phyloP scores from a whole-genome alignment of 2,329 filamentous ascomycete genomes.

The Aspergillus carbonarius region DNA sequence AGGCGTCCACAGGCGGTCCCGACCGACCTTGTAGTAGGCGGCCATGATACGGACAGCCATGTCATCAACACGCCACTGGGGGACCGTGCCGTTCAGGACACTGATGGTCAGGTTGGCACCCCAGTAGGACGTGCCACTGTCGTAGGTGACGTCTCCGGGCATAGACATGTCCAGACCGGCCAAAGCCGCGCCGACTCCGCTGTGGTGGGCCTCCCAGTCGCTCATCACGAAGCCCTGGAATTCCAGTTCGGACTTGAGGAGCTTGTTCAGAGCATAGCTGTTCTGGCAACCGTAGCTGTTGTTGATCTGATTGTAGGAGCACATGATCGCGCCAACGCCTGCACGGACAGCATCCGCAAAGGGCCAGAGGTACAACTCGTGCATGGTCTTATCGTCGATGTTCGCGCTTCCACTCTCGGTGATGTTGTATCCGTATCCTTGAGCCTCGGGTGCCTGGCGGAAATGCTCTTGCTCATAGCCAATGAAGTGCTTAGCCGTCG shows the following conservation, averaged over 20 bases:
- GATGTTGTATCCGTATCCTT: conserved; percentile 62
- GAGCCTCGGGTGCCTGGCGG: conserved; percentile 62
- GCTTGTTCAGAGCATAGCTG: conserved; percentile 57
- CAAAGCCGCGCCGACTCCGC: conserved; percentile 64
- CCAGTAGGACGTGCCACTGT: conserved; percentile 72
- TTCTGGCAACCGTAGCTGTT: conserved; percentile 68
- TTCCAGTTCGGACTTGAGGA: conserved; percentile 71
- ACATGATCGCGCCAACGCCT: conserved; percentile 68
- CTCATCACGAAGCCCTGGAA: conserved; percentile 70
- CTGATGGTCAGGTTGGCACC: conserved; percentile 84
- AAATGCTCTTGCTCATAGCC: conserved; percentile 73
- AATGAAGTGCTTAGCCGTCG: conserved; percentile 76
- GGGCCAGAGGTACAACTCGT: conserved; percentile 65
- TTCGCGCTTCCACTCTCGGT: conserved; percentile 61
- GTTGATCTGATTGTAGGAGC: conserved; percentile 71
- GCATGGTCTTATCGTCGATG: conserved; percentile 63
- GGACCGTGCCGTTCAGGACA: conserved; percentile 84
- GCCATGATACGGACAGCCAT: conserved; percentile 81
- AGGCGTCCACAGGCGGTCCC: conserved; percentile 50
- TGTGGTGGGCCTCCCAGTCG: conserved; percentile 78
- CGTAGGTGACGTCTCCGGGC: conserved; percentile 78
- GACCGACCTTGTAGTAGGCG: conserved; percentile 64
- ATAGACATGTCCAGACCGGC: conserved; percentile 79
- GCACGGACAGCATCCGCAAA: conserved; percentile 68
- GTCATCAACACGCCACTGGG: conserved; percentile 84